A percentile compares a stretch with the other conserved stretches of the same genome.
Evolutionary conservation across 2,329 filamentous ascomycete genomes (phyloP).

Genomic region (Colletotrichum siamense): DNA sequence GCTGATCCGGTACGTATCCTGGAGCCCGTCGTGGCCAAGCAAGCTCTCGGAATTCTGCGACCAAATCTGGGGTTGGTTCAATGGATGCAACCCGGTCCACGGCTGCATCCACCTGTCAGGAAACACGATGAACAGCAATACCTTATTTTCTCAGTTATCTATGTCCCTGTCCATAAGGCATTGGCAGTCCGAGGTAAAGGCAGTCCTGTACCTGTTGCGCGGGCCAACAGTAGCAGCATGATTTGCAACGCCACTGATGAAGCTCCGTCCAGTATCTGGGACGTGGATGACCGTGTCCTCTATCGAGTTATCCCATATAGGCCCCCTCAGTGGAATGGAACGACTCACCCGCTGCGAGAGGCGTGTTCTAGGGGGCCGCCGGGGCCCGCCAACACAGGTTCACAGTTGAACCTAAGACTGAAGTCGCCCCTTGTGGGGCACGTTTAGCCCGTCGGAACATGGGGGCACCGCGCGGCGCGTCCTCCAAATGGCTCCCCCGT

Average conservation of each 20-base stretch:
- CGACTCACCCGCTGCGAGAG: not conserved
- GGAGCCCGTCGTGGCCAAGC: not conserved
- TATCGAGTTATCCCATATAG: slow-evolving; percentile 1
- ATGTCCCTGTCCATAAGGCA: not conserved
- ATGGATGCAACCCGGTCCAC: slow-evolving; percentile 3
- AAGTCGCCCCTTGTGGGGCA: slow-evolving; percentile 8
- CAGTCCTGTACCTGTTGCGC: not conserved
- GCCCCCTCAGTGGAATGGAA: not conserved
- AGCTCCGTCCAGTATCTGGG: not conserved
- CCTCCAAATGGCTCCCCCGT: slow-evolving; percentile 11
- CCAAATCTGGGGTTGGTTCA: slow-evolving; percentile 11
- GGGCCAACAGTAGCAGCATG: not conserved
- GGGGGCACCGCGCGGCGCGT: slow-evolving; percentile 14
- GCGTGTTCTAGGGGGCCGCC: not conserved
- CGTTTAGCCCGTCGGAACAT: slow-evolving; percentile 3
- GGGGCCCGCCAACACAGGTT: not conserved
- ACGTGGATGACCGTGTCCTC: not conserved
- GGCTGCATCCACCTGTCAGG: not conserved
- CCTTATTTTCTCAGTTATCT: not conserved
- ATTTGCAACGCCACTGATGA: not conserved
- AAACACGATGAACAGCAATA: not conserved
- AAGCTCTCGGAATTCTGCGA: not conserved
- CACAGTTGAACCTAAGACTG: not conserved
- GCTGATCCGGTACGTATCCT: not conserved
- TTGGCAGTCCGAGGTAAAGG: not conserved